A percentile compares a stretch with the other conserved stretches of the same genome.
Evolutionary conservation across 345 rosid species (phyloP).

Genomic region (Citrus trifoliata): DNA sequence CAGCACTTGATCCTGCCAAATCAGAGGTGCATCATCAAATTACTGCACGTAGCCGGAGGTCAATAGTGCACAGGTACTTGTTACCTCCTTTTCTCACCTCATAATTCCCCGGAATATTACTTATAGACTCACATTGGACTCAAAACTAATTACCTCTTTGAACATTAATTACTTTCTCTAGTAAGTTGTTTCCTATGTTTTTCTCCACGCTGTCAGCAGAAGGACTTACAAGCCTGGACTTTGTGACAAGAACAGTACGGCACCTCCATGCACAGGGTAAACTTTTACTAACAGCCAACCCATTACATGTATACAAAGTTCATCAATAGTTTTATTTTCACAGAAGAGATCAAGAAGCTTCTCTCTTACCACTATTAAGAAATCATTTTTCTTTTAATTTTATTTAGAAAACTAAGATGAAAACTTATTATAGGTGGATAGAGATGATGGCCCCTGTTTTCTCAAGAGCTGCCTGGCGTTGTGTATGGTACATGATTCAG

Average conservation of each 20-base stretch:
- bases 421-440: slow-evolving; percentile 49
- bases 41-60: slow-evolving; percentile 51
- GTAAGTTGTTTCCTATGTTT: background rate
- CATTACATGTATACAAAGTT: background rate
- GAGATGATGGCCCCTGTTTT: slow-evolving; percentile 86
- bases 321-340: background rate
- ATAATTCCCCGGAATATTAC: background rate
- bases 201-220: slow-evolving; percentile 34
- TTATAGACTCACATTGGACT: background rate
- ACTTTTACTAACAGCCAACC: background rate
- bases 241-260: slow-evolving; percentile 44
- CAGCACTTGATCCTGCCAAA: slow-evolving; percentile 50
- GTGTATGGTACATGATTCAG: slow-evolving; percentile 79
- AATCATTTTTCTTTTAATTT: background rate
- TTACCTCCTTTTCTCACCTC: background rate
- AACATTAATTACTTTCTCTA: slow-evolving; percentile 7
- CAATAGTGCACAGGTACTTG: slow-evolving; percentile 62
- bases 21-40: slow-evolving; percentile 74
- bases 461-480: slow-evolving; percentile 70
- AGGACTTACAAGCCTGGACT: slow-evolving; percentile 46
- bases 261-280: slow-evolving; percentile 80
- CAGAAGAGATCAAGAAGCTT: background rate
- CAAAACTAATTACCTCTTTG: too few species aligned
- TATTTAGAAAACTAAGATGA: slow-evolving; percentile 10
- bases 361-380: background rate